These are phyloP conservation scores for Didymella pomorum DNA, from an alignment of 2,329 filamentous ascomycete genomes.

Conservation along the genomic window DNA sequence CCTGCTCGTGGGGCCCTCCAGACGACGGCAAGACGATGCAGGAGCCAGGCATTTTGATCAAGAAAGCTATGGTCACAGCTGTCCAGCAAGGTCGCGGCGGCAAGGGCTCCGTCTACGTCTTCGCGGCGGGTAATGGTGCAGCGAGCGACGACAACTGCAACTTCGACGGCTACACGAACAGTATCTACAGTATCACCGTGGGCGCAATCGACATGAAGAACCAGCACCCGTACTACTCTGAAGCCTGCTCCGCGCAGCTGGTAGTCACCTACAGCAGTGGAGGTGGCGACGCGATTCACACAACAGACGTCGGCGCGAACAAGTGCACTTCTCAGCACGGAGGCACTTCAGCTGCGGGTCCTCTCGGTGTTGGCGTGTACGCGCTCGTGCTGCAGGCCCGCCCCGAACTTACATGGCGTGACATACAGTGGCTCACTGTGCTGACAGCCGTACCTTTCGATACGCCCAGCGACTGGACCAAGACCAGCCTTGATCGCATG, in stretches of 20 bases:
- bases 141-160: constrained; percentile 93
- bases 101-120: constrained; percentile 91
- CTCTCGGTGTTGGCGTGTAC: constrained; percentile 89
- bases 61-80: constrained; percentile 88
- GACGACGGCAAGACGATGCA: constrained; percentile 97
- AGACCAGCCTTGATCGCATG: constrained; percentile 79
- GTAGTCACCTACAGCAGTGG: constrained; percentile 98
- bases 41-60: constrained; percentile 85
- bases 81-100: constrained; percentile 86
- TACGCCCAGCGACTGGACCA: constrained; percentile 80
- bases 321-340: constrained; percentile 84
- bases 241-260: constrained; percentile 92
- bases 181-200: constrained; percentile 97
- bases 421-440: constrained; percentile 90
- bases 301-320: constrained; percentile 89
- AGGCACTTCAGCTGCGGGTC: constrained; percentile 93
- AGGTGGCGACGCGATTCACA: constrained; percentile 87
- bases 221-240: constrained; percentile 93
- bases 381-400: constrained; percentile 85
- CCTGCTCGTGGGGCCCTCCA: constrained; percentile 96
- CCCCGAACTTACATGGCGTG: constrained; percentile 89
- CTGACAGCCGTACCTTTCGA: constrained; percentile 84
- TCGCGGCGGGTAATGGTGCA: constrained; percentile 95
- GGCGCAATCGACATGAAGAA: constrained; percentile 90
- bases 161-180: constrained; percentile 99